Evolutionary conservation across 108 stramenopile genomes (phyloP).

Genomic region (Fistulifera pelliculosa): DNA sequence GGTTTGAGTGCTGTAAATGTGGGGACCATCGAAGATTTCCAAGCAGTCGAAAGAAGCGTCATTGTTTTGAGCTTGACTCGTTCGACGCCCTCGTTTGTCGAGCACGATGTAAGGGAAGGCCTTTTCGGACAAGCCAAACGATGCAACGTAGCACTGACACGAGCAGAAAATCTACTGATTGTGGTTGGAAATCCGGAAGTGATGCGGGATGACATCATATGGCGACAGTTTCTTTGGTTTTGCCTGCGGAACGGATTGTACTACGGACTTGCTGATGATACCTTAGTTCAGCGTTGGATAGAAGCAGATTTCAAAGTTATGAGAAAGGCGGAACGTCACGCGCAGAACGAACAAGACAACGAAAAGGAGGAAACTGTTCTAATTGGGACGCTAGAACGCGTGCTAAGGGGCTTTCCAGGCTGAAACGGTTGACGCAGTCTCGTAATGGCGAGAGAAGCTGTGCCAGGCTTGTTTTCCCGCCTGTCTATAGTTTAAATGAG

Average conservation of each 20-base stretch:
- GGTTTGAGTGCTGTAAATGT: constrained; percentile 47
- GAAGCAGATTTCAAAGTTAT: no score
- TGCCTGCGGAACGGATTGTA: constrained; percentile 59
- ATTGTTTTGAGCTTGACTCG: constrained; percentile 60
- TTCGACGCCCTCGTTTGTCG: constrained; percentile 34
- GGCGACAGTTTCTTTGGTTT: constrained; percentile 58
- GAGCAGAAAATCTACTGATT: constrained; percentile 53
- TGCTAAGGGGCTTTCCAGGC: no score
- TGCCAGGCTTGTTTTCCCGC: no score
- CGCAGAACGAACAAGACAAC: no score
- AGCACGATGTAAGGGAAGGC: constrained; percentile 41
- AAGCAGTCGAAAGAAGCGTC: constrained; percentile 63
- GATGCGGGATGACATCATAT: constrained; percentile 46
- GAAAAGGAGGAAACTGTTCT: no score
- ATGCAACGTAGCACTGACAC: constrained; percentile 64
- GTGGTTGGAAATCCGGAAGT: constrained; percentile 56
- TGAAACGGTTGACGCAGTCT: no score
- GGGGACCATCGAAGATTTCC: constrained; percentile 67
- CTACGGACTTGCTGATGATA: constrained; percentile 30
- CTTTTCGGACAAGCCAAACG: constrained; percentile 60
- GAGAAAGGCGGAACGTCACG: no score
- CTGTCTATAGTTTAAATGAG: no score
- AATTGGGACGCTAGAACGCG: no score
- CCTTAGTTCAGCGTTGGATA: no score
- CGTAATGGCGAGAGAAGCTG: no score